These are phyloP conservation scores for Glycine latifolia DNA, from an alignment of 306 rosid species.

Conservation along the genomic window DNA sequence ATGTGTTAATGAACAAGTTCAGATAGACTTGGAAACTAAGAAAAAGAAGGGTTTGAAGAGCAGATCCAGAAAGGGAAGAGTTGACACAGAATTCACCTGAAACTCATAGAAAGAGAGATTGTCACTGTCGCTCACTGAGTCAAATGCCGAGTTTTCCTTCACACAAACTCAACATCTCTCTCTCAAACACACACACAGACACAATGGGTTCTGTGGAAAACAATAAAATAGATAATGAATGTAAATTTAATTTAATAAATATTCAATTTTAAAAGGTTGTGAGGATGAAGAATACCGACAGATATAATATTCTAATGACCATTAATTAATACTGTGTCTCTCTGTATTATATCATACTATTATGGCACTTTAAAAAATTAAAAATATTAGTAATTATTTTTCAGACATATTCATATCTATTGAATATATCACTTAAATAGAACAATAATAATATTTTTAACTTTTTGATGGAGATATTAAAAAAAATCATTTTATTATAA, in stretches of 20 bases:
- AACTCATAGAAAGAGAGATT: background rate
- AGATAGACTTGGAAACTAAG: background rate
- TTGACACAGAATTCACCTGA: background rate
- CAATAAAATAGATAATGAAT: background rate
- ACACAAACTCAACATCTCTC: background rate
- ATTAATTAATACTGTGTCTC: background rate
- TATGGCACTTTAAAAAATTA: background rate
- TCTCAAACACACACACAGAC: too few species aligned
- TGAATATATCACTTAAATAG: too few species aligned
- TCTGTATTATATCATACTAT: too few species aligned
- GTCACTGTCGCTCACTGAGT: background rate
- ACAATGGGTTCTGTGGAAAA: background rate
- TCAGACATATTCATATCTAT: too few species aligned
- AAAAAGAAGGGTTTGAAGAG: background rate
- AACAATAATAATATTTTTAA: too few species aligned
- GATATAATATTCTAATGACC: too few species aligned
- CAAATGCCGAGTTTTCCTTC: background rate
- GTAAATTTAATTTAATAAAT: background rate
- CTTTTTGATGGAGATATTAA: too few species aligned
- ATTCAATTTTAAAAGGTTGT: background rate
- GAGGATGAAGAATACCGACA: background rate
- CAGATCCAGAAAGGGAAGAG: background rate
- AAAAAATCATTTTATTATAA: too few species aligned
- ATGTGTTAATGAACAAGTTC: background rate
- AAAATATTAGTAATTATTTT: too few species aligned